These are phyloP conservation scores for Fusarium sublunatum DNA, from an alignment of 2,329 filamentous ascomycete species.

Conservation along the genomic window DNA sequence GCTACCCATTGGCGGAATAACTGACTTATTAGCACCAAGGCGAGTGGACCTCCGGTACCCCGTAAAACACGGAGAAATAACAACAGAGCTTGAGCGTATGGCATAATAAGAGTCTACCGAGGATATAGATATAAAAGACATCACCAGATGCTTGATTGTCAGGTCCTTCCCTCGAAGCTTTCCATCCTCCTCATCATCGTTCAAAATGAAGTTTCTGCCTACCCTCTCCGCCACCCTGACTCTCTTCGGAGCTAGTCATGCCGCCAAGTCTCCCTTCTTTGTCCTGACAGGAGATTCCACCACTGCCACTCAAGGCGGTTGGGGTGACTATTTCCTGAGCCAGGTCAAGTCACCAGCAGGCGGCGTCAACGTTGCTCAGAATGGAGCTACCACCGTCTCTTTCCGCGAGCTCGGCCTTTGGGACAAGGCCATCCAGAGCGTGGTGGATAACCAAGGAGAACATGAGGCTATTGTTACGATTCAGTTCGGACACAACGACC, in stretches of 20 bases:
- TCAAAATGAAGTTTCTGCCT: not conserved
- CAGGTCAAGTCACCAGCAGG: conserved; percentile 1
- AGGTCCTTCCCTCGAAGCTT: no score
- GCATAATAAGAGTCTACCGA: not conserved
- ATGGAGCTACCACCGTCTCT: conserved; percentile 17
- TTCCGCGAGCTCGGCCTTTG: conserved; percentile 13
- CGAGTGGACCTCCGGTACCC: no score
- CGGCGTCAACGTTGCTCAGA: conserved; percentile 20
- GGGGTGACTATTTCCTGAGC: conserved; percentile 15
- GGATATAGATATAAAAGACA: not conserved
- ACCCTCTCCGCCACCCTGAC: not conserved
- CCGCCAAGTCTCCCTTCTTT: conserved; percentile 13
- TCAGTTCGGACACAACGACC: conserved; percentile 19
- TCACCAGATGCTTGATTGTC: not conserved
- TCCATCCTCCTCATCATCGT: no score
- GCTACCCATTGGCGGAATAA: not conserved
- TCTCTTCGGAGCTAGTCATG: not conserved
- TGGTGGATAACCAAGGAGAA: not conserved
- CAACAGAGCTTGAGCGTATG: not conserved
- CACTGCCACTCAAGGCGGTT: conserved; percentile 8
- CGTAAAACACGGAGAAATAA: not conserved
- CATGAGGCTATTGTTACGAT: conserved; percentile 22
- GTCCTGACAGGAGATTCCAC: conserved; percentile 22
- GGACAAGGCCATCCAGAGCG: not conserved
- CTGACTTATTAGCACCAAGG: not conserved